A percentile compares a stretch with the other conserved stretches of the same genome.
Conservation (phyloP, 2,329 filamentous ascomycete species). For the Pestalotiopsis sp. region DNA sequence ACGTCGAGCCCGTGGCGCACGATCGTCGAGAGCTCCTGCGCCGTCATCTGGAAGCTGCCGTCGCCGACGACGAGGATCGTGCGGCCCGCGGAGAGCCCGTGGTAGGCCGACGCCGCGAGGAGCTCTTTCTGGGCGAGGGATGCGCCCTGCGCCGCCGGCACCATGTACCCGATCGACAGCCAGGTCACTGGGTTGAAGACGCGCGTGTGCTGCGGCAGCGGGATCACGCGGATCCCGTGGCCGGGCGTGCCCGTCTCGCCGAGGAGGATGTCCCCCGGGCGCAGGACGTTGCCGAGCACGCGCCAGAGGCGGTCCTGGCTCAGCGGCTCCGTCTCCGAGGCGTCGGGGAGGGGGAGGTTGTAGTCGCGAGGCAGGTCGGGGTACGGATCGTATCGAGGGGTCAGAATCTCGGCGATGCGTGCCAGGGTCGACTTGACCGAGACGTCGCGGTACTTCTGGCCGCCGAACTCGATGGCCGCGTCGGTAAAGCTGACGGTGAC, state of each 20-base stretch:
- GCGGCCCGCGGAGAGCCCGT: conserved; percentile 31
- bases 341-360: neutral
- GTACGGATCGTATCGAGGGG: neutral
- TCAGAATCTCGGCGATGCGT: neutral
- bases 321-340: neutral
- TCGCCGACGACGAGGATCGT: conserved; percentile 64
- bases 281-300: conserved; percentile 47
- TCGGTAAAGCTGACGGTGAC: conserved; percentile 21
- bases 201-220: conserved; percentile 49
- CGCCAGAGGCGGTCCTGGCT: conserved; percentile 50
- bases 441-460: neutral
- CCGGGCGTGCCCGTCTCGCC: conserved; percentile 61
- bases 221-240: conserved; percentile 54
- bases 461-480: neutral
- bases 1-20: conserved; percentile 55
- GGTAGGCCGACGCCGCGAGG: conserved; percentile 10
- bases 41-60: conserved; percentile 68
- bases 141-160: conserved; percentile 58
- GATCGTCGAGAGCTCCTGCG: conserved; percentile 67
- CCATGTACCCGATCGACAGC: conserved; percentile 64
- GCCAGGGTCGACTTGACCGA: neutral
- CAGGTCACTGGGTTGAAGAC: conserved; percentile 57
- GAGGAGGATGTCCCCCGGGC: conserved; percentile 56
- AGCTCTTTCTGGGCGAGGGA: conserved; percentile 56
- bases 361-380: neutral